phyloP scores from a whole-genome alignment of 768 basidiomycete genomes.

The Lactarius indigo region DNA sequence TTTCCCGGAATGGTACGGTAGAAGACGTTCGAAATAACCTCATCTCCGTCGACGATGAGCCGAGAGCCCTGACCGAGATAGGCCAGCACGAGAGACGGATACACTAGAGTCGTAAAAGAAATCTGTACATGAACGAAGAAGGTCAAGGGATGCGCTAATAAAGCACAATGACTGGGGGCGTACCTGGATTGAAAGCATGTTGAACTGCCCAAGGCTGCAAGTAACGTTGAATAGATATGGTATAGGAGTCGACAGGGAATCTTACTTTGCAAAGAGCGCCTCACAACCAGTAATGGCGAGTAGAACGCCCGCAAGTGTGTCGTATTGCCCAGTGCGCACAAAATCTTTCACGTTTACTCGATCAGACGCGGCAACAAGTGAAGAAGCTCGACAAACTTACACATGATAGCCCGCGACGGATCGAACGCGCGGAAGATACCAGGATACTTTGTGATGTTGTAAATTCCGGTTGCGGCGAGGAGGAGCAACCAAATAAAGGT shows the following conservation, averaged over 20 bases:
- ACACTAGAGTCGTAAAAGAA: conserved; percentile 51
- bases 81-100: conserved; percentile 57
- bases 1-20: conserved; percentile 63
- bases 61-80: conserved; percentile 73
- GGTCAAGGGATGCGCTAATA: neutral
- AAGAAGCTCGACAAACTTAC: conserved; percentile 35
- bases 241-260: neutral
- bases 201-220: conserved; percentile 63
- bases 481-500: conserved; percentile 56
- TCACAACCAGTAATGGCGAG: conserved; percentile 70
- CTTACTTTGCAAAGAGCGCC: conserved; percentile 62
- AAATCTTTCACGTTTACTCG: conserved; percentile 43
- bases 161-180: conserved; percentile 6
- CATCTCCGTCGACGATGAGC: conserved; percentile 49
- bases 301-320: conserved; percentile 58
- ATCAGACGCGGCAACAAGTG: neutral
- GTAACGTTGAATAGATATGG: neutral
- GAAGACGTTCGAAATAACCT: conserved; percentile 53
- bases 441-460: conserved; percentile 52
- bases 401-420: conserved; percentile 59
- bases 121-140: conserved; percentile 32
- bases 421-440: conserved; percentile 65
- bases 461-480: conserved; percentile 50
- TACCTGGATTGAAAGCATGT: conserved; percentile 54
- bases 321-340: conserved; percentile 59